A percentile compares a stretch with the other conserved stretches of the same genome.
Conservation (phyloP, 192 early-diverging fungal species). For the Backusella mclennaniae region DNA sequence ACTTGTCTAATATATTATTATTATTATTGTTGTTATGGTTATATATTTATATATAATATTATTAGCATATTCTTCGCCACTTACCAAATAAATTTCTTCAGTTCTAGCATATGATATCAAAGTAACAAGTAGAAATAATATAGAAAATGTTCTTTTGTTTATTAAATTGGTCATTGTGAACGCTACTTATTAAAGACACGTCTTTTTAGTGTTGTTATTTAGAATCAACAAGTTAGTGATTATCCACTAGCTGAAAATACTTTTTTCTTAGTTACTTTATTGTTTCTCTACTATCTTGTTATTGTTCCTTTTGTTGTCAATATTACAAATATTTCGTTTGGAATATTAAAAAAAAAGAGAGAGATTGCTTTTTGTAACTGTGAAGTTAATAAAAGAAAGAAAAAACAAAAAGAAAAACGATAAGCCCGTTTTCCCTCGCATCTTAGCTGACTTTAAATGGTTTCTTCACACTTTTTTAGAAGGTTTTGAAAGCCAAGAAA, state of each 20-base stretch:
- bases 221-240: background rate
- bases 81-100: slow-evolving; percentile 24
- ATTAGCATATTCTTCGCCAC: background rate
- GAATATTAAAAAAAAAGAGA: background rate
- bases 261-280: background rate
- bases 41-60: background rate
- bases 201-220: background rate
- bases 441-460: background rate
- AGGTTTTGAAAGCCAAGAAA: slow-evolving; percentile 1
- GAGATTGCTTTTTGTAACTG: background rate
- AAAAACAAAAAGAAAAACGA: background rate
- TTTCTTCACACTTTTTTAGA: background rate
- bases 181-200: background rate
- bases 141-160: background rate
- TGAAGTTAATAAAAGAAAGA: background rate
- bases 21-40: background rate
- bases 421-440: background rate
- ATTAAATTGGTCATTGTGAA: background rate
- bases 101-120: background rate
- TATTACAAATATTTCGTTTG: background rate
- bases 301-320: background rate
- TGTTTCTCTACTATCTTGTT: background rate
- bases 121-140: background rate
- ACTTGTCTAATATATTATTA: slow-evolving; percentile 17
- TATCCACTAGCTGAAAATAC: background rate